Percentiles rank a stretch among this genome's conserved stretches.
Conservation (phyloP, 257 asterid species). For the Salvia rosmarinus region DNA sequence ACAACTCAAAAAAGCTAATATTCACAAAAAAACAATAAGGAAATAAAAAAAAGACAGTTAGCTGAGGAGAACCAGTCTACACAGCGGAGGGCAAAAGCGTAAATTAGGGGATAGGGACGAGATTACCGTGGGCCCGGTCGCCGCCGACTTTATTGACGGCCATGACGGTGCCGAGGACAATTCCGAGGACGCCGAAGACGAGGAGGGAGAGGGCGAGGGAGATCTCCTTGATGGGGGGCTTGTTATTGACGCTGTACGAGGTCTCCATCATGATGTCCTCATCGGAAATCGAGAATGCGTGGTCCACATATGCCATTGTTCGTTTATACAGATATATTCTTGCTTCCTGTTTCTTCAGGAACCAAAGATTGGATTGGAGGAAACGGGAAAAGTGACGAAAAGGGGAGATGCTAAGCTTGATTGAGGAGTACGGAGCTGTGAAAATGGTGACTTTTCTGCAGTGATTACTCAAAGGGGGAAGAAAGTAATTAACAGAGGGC, state of each 20-base stretch:
- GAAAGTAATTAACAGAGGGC: slow-evolving; percentile 6
- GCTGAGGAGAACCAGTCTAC: background rate
- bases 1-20: background rate
- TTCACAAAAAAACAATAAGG: background rate
- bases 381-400: background rate
- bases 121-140: slow-evolving; percentile 89
- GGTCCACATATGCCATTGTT: slow-evolving; percentile 94
- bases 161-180: slow-evolving; percentile 76
- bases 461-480: slow-evolving; percentile 25
- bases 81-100: background rate
- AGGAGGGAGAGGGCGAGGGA: slow-evolving; percentile 85
- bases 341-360: background rate
- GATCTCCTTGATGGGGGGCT: slow-evolving; percentile 96
- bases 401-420: slow-evolving; percentile 29
- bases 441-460: slow-evolving; percentile 11
- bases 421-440: slow-evolving; percentile 27
- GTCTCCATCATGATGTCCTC: slow-evolving; percentile 95
- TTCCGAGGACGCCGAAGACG: slow-evolving; percentile 79
- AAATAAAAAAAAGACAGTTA: background rate
- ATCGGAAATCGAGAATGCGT: slow-evolving; percentile 95
- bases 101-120: background rate
- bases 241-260: slow-evolving; percentile 67
- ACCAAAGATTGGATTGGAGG: background rate
- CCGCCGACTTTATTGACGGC: slow-evolving; percentile 89
- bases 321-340: background rate